phyloP scores from a whole-genome alignment of 345 rosid genomes.

The Melaleuca quinquenervia region DNA sequence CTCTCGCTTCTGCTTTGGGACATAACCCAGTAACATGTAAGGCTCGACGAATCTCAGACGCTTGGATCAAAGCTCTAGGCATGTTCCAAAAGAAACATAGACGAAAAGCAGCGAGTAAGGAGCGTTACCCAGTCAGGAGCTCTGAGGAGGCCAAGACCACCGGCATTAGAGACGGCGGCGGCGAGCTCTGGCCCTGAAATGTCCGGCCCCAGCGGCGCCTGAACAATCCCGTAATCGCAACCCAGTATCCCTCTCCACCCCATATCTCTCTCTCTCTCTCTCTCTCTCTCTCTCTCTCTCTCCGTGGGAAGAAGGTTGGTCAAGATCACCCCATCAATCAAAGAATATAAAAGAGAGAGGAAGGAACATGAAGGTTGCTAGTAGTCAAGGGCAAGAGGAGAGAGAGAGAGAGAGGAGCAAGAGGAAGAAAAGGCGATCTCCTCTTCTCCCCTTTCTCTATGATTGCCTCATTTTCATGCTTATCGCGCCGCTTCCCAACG shows the following conservation, averaged over 20 bases:
- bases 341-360: background rate
- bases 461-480: background rate
- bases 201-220: slow-evolving; percentile 86
- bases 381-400: background rate
- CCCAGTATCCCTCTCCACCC: slow-evolving; percentile 80
- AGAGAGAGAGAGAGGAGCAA: background rate
- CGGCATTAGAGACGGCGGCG: slow-evolving; percentile 86
- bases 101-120: background rate
- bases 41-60: background rate
- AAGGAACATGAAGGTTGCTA: background rate
- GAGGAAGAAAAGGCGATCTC: background rate
- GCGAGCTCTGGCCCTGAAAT: slow-evolving; percentile 85
- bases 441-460: background rate
- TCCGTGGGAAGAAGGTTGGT: background rate
- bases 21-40: background rate
- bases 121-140: slow-evolving; percentile 69
- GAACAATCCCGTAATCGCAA: slow-evolving; percentile 69
- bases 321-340: background rate
- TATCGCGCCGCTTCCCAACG: background rate
- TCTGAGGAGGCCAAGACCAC: slow-evolving; percentile 77
- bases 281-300: background rate
- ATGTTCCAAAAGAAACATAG: background rate
- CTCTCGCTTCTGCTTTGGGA: background rate
- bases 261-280: slow-evolving; percentile 12
- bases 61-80: background rate